phyloP scores from a whole-genome alignment of 257 asterid genomes.

The Solanum ossicruentum region DNA sequence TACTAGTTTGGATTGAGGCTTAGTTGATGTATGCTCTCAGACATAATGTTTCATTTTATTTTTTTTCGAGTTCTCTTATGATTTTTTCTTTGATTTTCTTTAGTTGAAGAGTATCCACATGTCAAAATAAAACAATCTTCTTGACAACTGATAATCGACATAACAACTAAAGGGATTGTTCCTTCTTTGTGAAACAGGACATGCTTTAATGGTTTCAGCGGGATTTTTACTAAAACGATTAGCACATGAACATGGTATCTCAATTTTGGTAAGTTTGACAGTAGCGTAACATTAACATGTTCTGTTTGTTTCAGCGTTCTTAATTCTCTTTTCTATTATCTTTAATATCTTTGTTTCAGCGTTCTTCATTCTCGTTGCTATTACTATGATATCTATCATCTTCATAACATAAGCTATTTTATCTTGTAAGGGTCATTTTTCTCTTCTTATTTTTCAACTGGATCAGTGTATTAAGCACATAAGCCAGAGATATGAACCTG shows the following conservation, averaged over 20 bases:
- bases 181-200: slow-evolving; percentile 35
- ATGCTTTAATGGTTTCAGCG: slow-evolving; percentile 53
- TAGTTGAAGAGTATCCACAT: background rate
- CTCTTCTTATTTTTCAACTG: background rate
- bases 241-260: slow-evolving; percentile 61
- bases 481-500: background rate
- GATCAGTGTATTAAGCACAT: background rate
- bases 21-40: background rate
- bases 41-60: background rate
- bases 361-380: background rate
- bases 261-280: slow-evolving; percentile 42
- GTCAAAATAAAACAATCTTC: background rate
- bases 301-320: background rate
- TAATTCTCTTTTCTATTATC: background rate
- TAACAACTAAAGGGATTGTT: slow-evolving; percentile 2
- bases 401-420: background rate
- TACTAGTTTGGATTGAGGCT: background rate
- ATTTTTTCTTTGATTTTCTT: background rate
- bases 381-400: background rate
- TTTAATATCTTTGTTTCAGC: background rate
- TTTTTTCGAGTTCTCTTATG: background rate
- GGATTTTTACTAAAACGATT: slow-evolving; percentile 72
- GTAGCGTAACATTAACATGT: background rate
- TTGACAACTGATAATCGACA: background rate
- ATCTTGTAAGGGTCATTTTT: background rate